Percentiles rank a stretch among this genome's conserved stretches.
Evolutionary conservation across 768 basidiomycete genomes (phyloP).

Genomic region (Mycena crocata): DNA sequence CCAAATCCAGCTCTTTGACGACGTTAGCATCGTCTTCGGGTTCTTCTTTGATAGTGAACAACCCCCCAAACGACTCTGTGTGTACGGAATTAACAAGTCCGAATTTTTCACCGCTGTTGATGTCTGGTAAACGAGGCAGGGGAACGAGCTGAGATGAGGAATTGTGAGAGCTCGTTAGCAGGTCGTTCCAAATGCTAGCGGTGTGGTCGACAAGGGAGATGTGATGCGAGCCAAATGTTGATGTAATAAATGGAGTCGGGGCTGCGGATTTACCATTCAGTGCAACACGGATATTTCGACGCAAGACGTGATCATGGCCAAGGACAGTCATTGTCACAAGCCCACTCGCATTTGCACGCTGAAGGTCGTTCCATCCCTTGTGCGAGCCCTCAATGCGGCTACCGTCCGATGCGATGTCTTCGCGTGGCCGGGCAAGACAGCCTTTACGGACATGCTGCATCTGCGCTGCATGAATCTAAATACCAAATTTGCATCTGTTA

Average conservation of each 20-base stretch:
- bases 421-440: conserved; percentile 34
- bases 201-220: no score
- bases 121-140: neutral
- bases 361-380: conserved; percentile 43
- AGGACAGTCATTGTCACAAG: conserved; percentile 38
- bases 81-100: neutral
- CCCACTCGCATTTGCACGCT: conserved; percentile 36
- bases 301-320: no score
- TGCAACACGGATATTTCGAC: conserved; percentile 33
- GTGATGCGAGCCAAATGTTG: conserved; percentile 38
- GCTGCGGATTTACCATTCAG: neutral
- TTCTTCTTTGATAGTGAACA: neutral
- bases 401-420: no score
- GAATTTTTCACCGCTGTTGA: neutral
- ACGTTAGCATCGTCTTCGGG: neutral
- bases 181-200: conserved; percentile 18
- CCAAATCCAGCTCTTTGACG: neutral
- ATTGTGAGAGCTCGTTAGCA: neutral
- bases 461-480: no score
- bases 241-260: conserved; percentile 17
- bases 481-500: conserved; percentile 27
- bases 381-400: no score
- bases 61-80: neutral
- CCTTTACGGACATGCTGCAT: conserved; percentile 43
- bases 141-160: neutral